Evolutionary conservation across 495 filamentous ascomycete genomes (phyloP), one percentile per base, ranked within the genome.

Genomic region (Ramalina peruviana): DNA sequence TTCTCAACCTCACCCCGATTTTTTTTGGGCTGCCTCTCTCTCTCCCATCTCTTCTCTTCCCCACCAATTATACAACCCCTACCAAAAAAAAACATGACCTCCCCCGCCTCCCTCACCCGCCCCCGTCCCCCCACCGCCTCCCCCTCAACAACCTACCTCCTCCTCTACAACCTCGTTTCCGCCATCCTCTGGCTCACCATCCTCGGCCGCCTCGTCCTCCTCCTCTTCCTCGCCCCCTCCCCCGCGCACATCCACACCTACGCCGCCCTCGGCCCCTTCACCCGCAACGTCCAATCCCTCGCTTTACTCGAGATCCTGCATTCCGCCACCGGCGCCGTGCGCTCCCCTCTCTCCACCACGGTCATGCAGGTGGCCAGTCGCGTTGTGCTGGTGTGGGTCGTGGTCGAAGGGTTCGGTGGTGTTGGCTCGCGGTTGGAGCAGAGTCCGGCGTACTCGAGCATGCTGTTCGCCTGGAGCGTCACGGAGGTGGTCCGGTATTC

Each of bases 401-500:
- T 33, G 5, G 30, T 33, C 2, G 30, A 33, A 3, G 30, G 30
- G 30, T 33, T 33, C 7, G 30, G 30, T 7, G 23, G 23, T 0
- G 1, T 25, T 4, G 4, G 4, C 3, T 2, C 23, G 23, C 3
- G 30, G 30, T 33, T 33, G 7, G 30, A 33, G 30, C 30, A 13
- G 7, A 10, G 6, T 6, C 1, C 1, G 0, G 30, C 30, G 12
- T 88, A 85, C 65, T 73, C 69, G 40, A 74, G 64, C 46, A 88
- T 89, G 85, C 69, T 96, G 41, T 50, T 74, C 26, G 88, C 89
- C 1, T 96, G 90, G 90, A 76, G 74, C 37, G 58, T 85, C 21
- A 94, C 90, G 13, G 90, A 97, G 69, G 78, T 89, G 13, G 78
- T 92, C 52, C 80, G 90, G 37, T 97, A 97, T 68, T 73, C 76